Base-by-base conservation (phyloP, 495 filamentous ascomycete species). In the Daldinia caldariorum region DNA sequence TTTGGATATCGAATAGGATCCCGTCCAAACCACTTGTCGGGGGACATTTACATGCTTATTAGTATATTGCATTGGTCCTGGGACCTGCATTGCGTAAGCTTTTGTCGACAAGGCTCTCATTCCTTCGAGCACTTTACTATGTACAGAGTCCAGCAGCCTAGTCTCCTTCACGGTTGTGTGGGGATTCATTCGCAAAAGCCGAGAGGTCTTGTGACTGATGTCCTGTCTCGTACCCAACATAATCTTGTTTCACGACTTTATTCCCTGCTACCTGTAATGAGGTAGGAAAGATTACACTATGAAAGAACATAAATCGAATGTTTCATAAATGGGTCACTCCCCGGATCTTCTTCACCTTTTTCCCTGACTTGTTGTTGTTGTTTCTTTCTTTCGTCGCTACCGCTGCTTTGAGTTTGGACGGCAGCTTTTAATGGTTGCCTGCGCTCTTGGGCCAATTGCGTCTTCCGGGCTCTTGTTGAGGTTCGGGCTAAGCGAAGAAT, bases 321-420 rank as follows among this genome's bases (percentile, higher is more conserved):
- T 68, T 68, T 62, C 58, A 68, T 50, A n/a, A n/a, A 49, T 62
- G 58, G 65, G 37, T 61, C 45, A 10, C 26, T 67, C 65, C 65
- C 65, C 65, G 58, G 51, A 61, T 67, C 65, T 61, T 55, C 58
- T 51, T 54, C 13, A 35, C 50, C 0, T 51, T 56, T 43, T 43
- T 43, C 16, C 13, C 5, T 53, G 20, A 32, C 29, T 53, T 53
- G 14, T 32, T 32, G 1, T 16, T 32, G 26, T 53, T 53, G 29
- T 41, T 66, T 26, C 31, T 53, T 18, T 53, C 54, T 35, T 61
- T 49, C 64, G 37, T 55, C 57, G 47, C 20, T 61, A 18, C 18
- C 35, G 53, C 22, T 65, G 54, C 37, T 31, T n/a, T 53, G n/a
- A 22, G 16, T 32, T 32, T 26, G 8, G 34, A 35, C 12, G 8